Base-by-base conservation (phyloP, 495 filamentous ascomycete genomes). In the Penicillium cinerascens region DNA sequence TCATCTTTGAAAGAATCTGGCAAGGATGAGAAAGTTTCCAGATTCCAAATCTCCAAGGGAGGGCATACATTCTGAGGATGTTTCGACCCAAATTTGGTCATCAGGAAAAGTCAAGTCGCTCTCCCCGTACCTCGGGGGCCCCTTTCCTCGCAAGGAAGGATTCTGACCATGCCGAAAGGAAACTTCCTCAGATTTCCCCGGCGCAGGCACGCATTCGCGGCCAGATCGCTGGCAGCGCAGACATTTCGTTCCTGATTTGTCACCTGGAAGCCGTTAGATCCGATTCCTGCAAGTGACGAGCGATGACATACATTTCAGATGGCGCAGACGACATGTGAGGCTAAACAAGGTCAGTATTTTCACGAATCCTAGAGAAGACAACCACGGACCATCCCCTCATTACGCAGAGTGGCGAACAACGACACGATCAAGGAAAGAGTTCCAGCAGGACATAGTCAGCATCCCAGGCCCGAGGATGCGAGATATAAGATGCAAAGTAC, bases 351-450 rank as follows among this genome's bases (percentile, higher is more conserved):
- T 52, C 39, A 58, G 51, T n/a, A 22, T 16, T 27, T 38, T 29
- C 8, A 29, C 4, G 10, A 13, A 10, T 13, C 11, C 9, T 23
- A 11, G 23, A 6, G 16, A 10, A 43, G n/a, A n/a, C n/a, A 13
- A 33, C 11, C 11, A 71, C 70, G 68, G 22, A 75, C 71, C 71
- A 75, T 70, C 71, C 71, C 70, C 71, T 75, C 71, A 73, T 75
- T 52, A 75, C 70, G 70, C 58, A 67, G 56, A 20, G 29, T 51
- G 26, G 27, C 42, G 37, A 56, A 48, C 22, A 42, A 47, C 55
- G 42, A 60, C 58, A n/a, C n/a, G n/a, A n/a, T n/a, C n/a, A 37
- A 51, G 35, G 52, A 56, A 53, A 65, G n/a, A n/a, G n/a, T n/a
- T 65, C 61, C 59, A 63, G 59, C 58, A 65, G 55, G 59, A 52